A percentile compares a stretch with the other conserved stretches of the same genome.
Conservation (phyloP, 2,329 filamentous ascomycete species). For the Teratosphaeriaceae sp. region DNA sequence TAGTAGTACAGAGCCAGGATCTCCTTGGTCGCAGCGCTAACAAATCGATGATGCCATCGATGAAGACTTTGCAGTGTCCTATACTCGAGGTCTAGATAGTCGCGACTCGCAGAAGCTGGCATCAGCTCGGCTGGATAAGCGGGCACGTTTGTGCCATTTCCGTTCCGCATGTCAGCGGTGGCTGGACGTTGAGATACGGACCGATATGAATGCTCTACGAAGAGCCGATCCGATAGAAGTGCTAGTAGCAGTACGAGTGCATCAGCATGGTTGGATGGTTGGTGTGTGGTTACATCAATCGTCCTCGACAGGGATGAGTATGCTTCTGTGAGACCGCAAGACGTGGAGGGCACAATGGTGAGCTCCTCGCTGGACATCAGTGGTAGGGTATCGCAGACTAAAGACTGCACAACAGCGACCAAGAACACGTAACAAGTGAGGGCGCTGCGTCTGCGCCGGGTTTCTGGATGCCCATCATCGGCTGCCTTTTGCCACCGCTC, state of each 20-base stretch:
- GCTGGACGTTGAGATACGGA: too few relatives aligned
- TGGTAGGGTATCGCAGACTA: background rate
- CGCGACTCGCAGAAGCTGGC: background rate
- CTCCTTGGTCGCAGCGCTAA: background rate
- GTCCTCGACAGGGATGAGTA: background rate
- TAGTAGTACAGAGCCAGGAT: background rate
- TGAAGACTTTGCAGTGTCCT: background rate
- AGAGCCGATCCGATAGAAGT: background rate
- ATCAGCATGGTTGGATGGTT: too few relatives aligned
- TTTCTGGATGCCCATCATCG: background rate
- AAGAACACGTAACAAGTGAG: background rate
- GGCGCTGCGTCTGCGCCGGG: background rate
- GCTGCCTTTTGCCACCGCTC: background rate
- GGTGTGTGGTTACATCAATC: too few relatives aligned
- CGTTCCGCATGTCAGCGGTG: background rate
- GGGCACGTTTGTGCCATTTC: background rate
- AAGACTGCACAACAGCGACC: background rate
- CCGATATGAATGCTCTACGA: background rate
- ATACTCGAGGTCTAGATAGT: background rate
- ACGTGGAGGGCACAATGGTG: too few relatives aligned
- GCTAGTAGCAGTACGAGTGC: background rate
- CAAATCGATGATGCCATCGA: background rate
- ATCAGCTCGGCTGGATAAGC: background rate
- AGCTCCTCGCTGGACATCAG: background rate
- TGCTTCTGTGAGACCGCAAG: background rate